Evolutionary conservation across 163 green algal genomes (phyloP).

Genomic region (Volvox carteri): DNA sequence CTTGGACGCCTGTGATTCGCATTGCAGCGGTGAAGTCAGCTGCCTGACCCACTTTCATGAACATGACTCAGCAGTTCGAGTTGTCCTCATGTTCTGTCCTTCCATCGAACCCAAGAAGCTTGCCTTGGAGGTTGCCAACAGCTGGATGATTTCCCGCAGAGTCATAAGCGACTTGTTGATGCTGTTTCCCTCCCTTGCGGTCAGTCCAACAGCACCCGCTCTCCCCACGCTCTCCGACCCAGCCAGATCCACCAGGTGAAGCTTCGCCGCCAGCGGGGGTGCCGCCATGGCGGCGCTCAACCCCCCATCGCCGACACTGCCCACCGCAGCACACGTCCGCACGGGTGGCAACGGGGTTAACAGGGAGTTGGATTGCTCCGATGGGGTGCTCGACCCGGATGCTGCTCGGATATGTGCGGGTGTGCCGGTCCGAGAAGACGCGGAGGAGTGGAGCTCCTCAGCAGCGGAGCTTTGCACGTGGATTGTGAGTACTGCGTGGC

Average conservation of each 20-base stretch:
- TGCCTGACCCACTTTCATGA: no score
- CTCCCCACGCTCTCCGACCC: conserved; percentile 92
- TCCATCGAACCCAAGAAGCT: no score
- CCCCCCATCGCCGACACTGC: conserved; percentile 58
- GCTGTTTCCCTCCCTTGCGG: conserved; percentile 64
- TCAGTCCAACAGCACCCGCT: conserved; percentile 83
- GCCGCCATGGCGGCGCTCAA: conserved; percentile 32
- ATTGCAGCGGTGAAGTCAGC: no score
- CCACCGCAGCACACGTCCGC: neutral
- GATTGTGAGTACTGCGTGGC: conserved; percentile 78
- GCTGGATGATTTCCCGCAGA: conserved; percentile 73
- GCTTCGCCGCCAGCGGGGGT: conserved; percentile 82
- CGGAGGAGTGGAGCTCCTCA: neutral
- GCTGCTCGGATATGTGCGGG: neutral
- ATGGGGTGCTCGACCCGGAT: neutral
- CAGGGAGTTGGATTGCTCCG: neutral
- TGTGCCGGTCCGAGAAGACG: neutral
- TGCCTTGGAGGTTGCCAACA: conserved; percentile 58
- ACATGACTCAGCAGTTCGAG: no score
- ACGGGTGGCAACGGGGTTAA: neutral
- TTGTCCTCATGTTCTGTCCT: no score
- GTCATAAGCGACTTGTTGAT: conserved; percentile 76
- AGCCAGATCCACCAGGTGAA: conserved; percentile 96
- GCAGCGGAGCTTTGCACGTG: conserved; percentile 59
- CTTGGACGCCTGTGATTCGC: conserved; percentile 3